Base-by-base conservation (phyloP, 352 stramenopile species). In the Phytophthora uliginosa region DNA sequence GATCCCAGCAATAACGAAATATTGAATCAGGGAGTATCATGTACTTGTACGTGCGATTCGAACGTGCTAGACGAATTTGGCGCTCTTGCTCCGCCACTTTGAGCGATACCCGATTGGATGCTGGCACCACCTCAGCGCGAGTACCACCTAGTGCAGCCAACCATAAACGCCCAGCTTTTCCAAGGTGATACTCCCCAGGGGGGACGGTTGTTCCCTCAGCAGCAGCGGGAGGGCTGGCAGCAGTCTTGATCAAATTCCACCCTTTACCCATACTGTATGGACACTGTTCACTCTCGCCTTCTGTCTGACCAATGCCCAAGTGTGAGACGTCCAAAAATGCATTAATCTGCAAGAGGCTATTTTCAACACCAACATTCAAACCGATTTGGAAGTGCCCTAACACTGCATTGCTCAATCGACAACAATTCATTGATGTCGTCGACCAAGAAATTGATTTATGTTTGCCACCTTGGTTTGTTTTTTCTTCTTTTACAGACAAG, bases 11-110 rank as follows among this genome's bases (percentile, higher is more conserved):
- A 54, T 88, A 86, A 4, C 83, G 83, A 62, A 68, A 38, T 28
- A 75, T 77, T 1, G 80, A 85, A 42, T 90, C 81, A 0, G 77
- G 79, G 2, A 71, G 59, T 7, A 87, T 12, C 77, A 88, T 85
- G 62, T 86, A 88, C 56, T 81, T 86, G 66, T 85, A 71, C 40
- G 70, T 73, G 48, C 31, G 51, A 26, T 47, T 78, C 17, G 71
- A 68, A 1, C 73, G 66, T 22, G 73, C 69, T 7, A 85, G 67
- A 34, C 80, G 83, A 63, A 87, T 31, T 60, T 74, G 72, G 15
- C 78, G 74, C 63, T 90, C 83, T 10, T 88, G 79, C 18, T 88
- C 83, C 12, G 78, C 70, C 31, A 90, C 81, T 71, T 82, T 83
- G 33, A 90, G 73, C 5, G 83, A 90, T 5, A 90, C 71, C 45